Evolutionary conservation across 768 basidiomycete species (phyloP).

Genomic region (Rhodotorula babjevae): DNA sequence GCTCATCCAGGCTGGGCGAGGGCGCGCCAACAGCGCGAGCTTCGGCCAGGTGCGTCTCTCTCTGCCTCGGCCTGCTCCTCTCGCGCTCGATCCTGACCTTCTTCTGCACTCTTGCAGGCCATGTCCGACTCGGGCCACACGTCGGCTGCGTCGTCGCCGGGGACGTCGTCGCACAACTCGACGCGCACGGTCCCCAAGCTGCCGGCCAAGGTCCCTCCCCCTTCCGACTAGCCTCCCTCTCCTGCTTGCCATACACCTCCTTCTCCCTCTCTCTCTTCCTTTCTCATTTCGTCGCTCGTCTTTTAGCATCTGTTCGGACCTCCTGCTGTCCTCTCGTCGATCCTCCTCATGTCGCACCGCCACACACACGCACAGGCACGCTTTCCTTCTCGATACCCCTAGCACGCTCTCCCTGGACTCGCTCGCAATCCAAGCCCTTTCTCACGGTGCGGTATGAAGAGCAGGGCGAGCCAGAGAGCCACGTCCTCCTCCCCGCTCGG

Average conservation of each 20-base stretch:
- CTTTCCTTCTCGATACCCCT: background rate
- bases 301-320: background rate
- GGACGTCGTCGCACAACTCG: background rate
- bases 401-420: too few relatives aligned
- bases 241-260: too few relatives aligned
- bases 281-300: background rate
- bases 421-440: background rate
- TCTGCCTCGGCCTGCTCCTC: too few relatives aligned
- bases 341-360: background rate
- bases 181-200: background rate
- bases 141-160: background rate
- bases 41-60: slow-evolving; percentile 21
- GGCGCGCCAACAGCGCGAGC: slow-evolving; percentile 6
- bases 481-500: too few relatives aligned
- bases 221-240: background rate
- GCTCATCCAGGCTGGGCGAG: slow-evolving; percentile 2
- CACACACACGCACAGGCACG: too few relatives aligned
- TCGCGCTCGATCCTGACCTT: too few relatives aligned
- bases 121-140: slow-evolving; percentile 17
- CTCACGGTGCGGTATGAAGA: too few relatives aligned
- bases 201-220: background rate
- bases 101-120: background rate
- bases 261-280: background rate
- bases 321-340: background rate
- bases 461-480: too few relatives aligned